Conservation (phyloP, 1,139 yeast genomes). For the Pichia sp. region DNA sequence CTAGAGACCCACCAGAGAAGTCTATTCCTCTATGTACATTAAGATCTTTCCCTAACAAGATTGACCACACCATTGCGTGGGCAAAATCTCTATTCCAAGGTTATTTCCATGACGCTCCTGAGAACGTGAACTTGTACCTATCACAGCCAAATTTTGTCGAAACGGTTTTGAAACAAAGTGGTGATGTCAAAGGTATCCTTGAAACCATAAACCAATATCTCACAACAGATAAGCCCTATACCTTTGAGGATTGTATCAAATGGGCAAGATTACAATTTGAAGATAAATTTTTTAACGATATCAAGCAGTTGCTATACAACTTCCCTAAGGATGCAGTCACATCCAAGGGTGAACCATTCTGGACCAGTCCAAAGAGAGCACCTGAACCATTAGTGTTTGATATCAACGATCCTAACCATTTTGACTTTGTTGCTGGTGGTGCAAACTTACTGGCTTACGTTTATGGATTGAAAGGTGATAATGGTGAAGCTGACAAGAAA, state of each 20-base stretch:
- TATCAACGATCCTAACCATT: slow-evolving; percentile 68
- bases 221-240: slow-evolving; percentile 68
- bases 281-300: slow-evolving; percentile 76
- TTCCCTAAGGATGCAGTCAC: slow-evolving; percentile 94
- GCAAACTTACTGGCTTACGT: slow-evolving; percentile 89
- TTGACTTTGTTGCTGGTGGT: slow-evolving; percentile 78
- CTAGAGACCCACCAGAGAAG: slow-evolving; percentile 98
- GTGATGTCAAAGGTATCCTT: slow-evolving; percentile 83
- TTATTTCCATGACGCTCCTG: slow-evolving; percentile 86
- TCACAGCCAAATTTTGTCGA: slow-evolving; percentile 92
- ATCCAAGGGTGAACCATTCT: slow-evolving; percentile 86
- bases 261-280: slow-evolving; percentile 96
- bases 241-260: slow-evolving; percentile 86
- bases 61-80: slow-evolving; percentile 99
- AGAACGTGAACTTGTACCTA: slow-evolving; percentile 84
- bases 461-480: slow-evolving; percentile 73
- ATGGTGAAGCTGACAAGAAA: slow-evolving; percentile 42
- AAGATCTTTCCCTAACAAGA: slow-evolving; percentile 95
- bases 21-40: slow-evolving; percentile 95
- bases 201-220: slow-evolving; percentile 72
- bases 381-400: slow-evolving; percentile 82
- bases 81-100: slow-evolving; percentile 94
- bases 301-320: slow-evolving; percentile 81
- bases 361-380: slow-evolving; percentile 98
- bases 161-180: slow-evolving; percentile 82